Evolutionary conservation across 2,329 filamentous ascomycete genomes (phyloP).

Genomic region (Aspergillus sp.): DNA sequence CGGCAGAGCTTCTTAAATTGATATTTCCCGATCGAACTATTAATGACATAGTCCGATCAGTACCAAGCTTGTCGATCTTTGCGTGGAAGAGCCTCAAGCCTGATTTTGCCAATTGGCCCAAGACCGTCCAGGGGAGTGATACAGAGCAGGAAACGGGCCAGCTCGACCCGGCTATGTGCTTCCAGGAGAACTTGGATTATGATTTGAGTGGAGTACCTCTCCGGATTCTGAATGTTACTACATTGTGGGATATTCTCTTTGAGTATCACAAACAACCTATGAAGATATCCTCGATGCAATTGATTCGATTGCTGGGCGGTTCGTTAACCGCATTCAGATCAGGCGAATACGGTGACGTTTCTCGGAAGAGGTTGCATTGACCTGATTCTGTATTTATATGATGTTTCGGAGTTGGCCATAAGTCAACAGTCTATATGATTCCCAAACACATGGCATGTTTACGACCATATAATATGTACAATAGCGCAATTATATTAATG

Average conservation of each 20-base stretch:
- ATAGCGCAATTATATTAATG: no score
- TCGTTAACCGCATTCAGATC: conserved; percentile 21
- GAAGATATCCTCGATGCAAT: conserved; percentile 14
- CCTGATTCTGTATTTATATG: no score
- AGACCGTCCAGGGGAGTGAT: conserved; percentile 6
- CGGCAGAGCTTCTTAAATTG: conserved; percentile 22
- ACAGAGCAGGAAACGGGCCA: neutral
- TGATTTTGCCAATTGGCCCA: conserved; percentile 19
- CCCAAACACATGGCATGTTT: no score
- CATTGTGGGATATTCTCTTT: conserved; percentile 31
- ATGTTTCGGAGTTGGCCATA: no score
- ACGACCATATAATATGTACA: no score
- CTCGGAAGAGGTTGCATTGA: neutral
- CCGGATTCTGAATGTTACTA: conserved; percentile 22
- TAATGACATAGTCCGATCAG: conserved; percentile 25
- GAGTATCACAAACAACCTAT: conserved; percentile 30
- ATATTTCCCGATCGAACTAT: conserved; percentile 26
- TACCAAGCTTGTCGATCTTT: conserved; percentile 28
- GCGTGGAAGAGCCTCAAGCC: conserved; percentile 22
- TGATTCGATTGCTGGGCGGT: conserved; percentile 25
- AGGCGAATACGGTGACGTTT: conserved; percentile 7
- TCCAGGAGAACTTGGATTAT: conserved; percentile 29
- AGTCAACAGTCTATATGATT: no score
- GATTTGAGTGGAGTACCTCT: conserved; percentile 27
- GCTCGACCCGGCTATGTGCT: conserved; percentile 15